A percentile compares a stretch with the other conserved stretches of the same genome.
Conservation (phyloP, 768 basidiomycete species). For the Galerina sulciceps region DNA sequence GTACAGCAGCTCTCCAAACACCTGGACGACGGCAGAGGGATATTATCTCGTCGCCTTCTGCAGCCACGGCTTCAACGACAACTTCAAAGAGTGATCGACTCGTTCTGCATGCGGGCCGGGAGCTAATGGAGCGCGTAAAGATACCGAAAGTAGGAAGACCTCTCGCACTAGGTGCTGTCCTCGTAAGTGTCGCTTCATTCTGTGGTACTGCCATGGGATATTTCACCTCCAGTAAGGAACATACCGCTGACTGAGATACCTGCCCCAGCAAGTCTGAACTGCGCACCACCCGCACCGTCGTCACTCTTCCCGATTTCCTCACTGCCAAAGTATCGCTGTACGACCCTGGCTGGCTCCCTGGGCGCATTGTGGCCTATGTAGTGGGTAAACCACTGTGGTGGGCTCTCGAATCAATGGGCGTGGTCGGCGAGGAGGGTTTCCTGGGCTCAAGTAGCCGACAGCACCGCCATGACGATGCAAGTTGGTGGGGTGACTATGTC, state of each 20-base stretch:
- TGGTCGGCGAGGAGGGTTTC: slow-evolving; percentile 67
- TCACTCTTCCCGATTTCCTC: slow-evolving; percentile 61
- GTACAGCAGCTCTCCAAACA: neutral
- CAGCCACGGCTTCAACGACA: neutral
- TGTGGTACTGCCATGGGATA: neutral
- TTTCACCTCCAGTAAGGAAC: neutral
- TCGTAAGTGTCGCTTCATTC: slow-evolving; percentile 56
- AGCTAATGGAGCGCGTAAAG: slow-evolving; percentile 62
- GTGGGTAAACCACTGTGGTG: slow-evolving; percentile 86
- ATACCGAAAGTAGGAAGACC: slow-evolving; percentile 78
- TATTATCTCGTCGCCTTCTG: neutral
- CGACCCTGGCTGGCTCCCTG: slow-evolving; percentile 69
- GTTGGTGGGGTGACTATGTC: slow-evolving; percentile 76
- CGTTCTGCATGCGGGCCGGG: slow-evolving; percentile 58
- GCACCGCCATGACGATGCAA: slow-evolving; percentile 42
- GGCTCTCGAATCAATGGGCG: slow-evolving; percentile 79
- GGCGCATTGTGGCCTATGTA: slow-evolving; percentile 69
- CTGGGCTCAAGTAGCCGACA: slow-evolving; percentile 27
- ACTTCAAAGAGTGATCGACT: slow-evolving; percentile 50
- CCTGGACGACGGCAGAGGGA: neutral
- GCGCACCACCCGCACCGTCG: slow-evolving; percentile 42
- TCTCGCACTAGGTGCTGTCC: slow-evolving; percentile 67
- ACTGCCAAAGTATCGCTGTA: slow-evolving; percentile 63
- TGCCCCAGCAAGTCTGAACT: slow-evolving; percentile 75
- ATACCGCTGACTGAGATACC: slow-evolving; percentile 28